Evolutionary conservation across 441 rosid species (phyloP), one percentile per base, ranked within the genome.

Genomic region (Erysimum cheiri): DNA sequence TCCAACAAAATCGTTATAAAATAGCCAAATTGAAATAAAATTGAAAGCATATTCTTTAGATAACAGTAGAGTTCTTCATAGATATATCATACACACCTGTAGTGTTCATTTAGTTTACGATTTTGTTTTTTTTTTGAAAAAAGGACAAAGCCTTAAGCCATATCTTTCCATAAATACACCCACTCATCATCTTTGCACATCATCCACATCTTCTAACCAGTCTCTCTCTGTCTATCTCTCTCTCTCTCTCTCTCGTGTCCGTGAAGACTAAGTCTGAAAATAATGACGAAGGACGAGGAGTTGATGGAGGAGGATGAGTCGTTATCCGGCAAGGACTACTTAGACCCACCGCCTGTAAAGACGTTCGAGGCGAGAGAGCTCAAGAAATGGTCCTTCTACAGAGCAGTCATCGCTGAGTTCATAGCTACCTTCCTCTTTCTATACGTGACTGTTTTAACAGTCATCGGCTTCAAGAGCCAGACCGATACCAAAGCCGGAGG

Each of bases 371-470:
- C 66, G 0, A 80, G 75, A 59, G 92, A 85, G 79, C 66, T 85
- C 5, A 31, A 28, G 15, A 36, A 79, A 61, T 87, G 91, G 89
- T 85, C 91, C 1, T 87, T 85, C 60, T 83, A 85, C 29, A 76
- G 89, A 70, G 91, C 89, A 28, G 49, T 79, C 50, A 83, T 83
- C 33, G 89, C 91, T 8, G 91, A 86, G 81, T 84, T 83, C 60
- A 67, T 84, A 19, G 90, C 88, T 53, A 82, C 88, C 1, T 79
- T 87, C 49, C 74, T 87, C 72, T 87, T 87, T 61, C 70, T 87
- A 24, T 87, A 85, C 77, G 60, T 87, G 35, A 78, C 87, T 29
- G 85, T 85, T 60, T 78, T 87, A 82, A 85, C 89, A 0, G 89
- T 87, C 64, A 83, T 87, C 2, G 89, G 91, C 11, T 83, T 83